These are phyloP conservation scores for Cryptococcus neoformans DNA, from an alignment of 1,284 basidiomycete genomes.

Conservation along the genomic window DNA sequence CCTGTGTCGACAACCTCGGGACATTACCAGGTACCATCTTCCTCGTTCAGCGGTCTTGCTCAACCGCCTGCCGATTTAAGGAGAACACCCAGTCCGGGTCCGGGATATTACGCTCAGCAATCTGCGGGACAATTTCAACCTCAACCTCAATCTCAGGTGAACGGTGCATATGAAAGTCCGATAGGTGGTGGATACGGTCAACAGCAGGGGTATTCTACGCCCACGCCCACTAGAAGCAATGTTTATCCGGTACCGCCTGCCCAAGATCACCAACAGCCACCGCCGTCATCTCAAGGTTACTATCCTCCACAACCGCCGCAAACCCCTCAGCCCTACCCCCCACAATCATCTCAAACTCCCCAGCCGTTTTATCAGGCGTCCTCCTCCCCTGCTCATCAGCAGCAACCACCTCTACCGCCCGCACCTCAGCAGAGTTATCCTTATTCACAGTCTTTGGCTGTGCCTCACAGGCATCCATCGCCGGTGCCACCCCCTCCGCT, in stretches of 20 bases:
- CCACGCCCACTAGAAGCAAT: conserved; percentile 3
- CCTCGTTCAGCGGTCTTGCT: conserved; percentile 20
- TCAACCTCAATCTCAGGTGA: background rate
- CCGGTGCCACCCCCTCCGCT: conserved; percentile 13
- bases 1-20: conserved; percentile 2
- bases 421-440: conserved; percentile 1
- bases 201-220: background rate
- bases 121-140: background rate
- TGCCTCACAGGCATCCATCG: conserved; percentile 15
- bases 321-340: conserved; percentile 12
- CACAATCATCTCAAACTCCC: conserved; percentile 6
- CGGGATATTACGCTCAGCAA: conserved; percentile 5
- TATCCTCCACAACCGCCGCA: conserved; percentile 2
- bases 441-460: conserved; percentile 1
- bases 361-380: background rate
- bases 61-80: conserved; percentile 13
- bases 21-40: conserved; percentile 26
- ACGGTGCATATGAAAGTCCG: background rate
- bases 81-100: conserved; percentile 15
- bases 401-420: conserved; percentile 9
- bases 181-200: background rate
- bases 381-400: conserved; percentile 6
- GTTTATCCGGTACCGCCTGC: conserved; percentile 8
- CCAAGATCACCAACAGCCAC: conserved; percentile 7
- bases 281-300: conserved; percentile 4